These are phyloP conservation scores for Candida sphagnicola DNA, from an alignment of 805 yeast species.

Conservation along the genomic window DNA sequence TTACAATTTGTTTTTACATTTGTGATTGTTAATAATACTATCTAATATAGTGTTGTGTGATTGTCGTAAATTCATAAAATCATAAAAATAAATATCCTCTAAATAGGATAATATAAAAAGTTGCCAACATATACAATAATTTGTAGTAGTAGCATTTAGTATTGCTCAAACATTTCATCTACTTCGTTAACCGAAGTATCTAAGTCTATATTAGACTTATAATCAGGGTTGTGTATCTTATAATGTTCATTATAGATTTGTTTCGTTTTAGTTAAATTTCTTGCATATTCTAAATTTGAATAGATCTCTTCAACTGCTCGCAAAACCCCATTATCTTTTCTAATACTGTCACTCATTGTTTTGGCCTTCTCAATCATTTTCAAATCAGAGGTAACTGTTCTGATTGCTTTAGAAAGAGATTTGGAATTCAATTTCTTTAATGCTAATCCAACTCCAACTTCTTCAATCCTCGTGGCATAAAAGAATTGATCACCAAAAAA, in stretches of 20 bases:
- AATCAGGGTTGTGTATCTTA: slow-evolving; percentile 14
- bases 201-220: slow-evolving; percentile 15
- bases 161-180: slow-evolving; percentile 5
- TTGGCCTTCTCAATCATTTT: slow-evolving; percentile 67
- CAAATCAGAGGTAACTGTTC: slow-evolving; percentile 61
- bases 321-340: slow-evolving; percentile 75
- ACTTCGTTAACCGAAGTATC: slow-evolving; percentile 23
- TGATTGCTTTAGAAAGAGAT: slow-evolving; percentile 63
- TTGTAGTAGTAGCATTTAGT: no score
- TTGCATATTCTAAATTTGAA: slow-evolving; percentile 72
- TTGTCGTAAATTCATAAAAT: no score
- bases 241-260: slow-evolving; percentile 29
- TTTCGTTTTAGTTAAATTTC: slow-evolving; percentile 49
- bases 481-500: slow-evolving; percentile 96
- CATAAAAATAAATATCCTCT: no score
- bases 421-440: slow-evolving; percentile 64
- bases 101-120: no score
- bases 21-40: no score
- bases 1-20: no score
- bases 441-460: slow-evolving; percentile 78
- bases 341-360: slow-evolving; percentile 57
- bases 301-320: slow-evolving; percentile 78
- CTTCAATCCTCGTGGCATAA: slow-evolving; percentile 83
- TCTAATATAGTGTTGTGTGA: no score
- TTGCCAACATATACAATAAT: no score